Base-by-base conservation (phyloP, 371 early-diverging fungal genomes). In the Choanephora cucurbitarum region DNA sequence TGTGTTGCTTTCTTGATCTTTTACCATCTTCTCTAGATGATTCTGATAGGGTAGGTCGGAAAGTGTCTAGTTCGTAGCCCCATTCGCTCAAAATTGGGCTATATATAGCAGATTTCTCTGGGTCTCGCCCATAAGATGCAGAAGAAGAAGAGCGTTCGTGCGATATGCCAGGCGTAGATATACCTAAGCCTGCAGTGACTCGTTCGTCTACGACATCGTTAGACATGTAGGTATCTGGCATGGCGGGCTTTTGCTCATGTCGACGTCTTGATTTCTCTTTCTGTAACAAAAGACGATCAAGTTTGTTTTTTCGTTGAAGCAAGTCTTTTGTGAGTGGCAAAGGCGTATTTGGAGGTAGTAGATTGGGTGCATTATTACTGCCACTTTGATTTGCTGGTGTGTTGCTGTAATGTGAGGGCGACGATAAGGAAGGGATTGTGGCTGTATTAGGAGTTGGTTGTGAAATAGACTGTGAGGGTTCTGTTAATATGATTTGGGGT, bases 311-410 rank as follows among this genome's bases (percentile, higher is more conserved):
- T 50, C 73, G 32, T 44, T 52, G 56, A 6, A 79, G 37, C 10
- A 73, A 37, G 45, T 79, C 79, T 48, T 73, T 70, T n/a, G 79
- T 79, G 5, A 79, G 51, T 9, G 79, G 79, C 39, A 79, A 55
- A 22, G 75, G 66, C 14, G 56, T 46, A 9, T 59, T 19, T 3
- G 43, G 15, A 18, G 34, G 46, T 19, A 34, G 14, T 32, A 42
- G 1, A 4, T 43, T 7, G 50, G 34, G 23, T 14, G 24, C n/a
- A 1, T 17, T 43, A 34, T 43, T 15, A 7, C n/a, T n/a, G n/a
- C n/a, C n/a, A n/a, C 14, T 32, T 14, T 28, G 28, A 28, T 3
- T 28, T 28, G 28, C 7, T 28, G 6, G 31, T 11, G 58, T 45
- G 13, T 61, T 44, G 10, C 37, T 37, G 11, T 37, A 13, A 11